Evolutionary conservation across 495 filamentous ascomycete genomes (phyloP), one percentile per base, ranked within the genome.

Genomic region (Neurospora sp.): DNA sequence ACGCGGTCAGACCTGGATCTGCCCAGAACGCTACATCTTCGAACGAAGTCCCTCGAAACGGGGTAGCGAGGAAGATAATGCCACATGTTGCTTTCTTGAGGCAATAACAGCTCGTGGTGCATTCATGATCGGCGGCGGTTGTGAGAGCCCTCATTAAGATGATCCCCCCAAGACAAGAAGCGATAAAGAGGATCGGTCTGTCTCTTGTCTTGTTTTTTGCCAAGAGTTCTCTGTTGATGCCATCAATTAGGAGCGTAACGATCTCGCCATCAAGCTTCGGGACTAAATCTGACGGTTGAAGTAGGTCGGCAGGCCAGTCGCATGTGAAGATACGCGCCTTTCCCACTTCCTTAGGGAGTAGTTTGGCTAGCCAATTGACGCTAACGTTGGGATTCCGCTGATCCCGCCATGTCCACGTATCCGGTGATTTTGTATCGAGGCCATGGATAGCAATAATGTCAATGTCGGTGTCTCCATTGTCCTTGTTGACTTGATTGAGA

Each of bases 91-190:
- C 74, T 70, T 40, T 69, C 68, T 38, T 59, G 3, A 82, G 22
- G 68, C 40, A 9, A 20, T 5, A 10, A 44, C 76, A 78, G 41
- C 6, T 42, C 16, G 16, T 18, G 41, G 16, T 42, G 41, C 6
- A 7, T 42, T 42, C 6, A 22, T 77, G 69, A 3, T 73, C 44
- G 39, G 20, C 41, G 20, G 73, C 74, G 48, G 69, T 69, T n/a
- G 72, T 72, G 20, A 80, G 76, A 69, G 80, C 78, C 75, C 40
- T 75, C 44, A 71, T 74, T 72, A 82, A 72, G 74, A 81, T 71
- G 71, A 82, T 72, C 12, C 80, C 80, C 4, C 80, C 79, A 40
- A 82, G 75, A 73, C 80, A 82, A 27, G 80, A 82, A 6, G 79
- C 79, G 70, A 82, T 79, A 74, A 82, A 82, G 70, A 81, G n/a